A percentile compares a stretch with the other conserved stretches of the same genome.
phyloP scores from a whole-genome alignment of 495 filamentous ascomycete genomes.

The Melanomma pulvis-pyrius region DNA sequence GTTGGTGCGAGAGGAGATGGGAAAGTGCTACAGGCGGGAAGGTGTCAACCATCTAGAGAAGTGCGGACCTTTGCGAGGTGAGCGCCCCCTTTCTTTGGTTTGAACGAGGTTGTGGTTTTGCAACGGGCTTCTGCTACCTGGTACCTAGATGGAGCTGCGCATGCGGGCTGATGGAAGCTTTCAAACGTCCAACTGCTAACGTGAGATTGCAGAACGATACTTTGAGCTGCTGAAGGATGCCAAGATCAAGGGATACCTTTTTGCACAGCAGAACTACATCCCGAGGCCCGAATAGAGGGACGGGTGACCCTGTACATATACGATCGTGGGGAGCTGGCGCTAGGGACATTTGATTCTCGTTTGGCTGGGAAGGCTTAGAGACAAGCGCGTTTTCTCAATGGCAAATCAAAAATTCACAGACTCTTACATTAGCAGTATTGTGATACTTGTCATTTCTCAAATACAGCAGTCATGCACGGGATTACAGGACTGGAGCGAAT shows the following conservation, averaged over 20 bases:
- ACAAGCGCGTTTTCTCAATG: background rate
- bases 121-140: background rate
- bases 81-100: slow-evolving; percentile 43
- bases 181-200: slow-evolving; percentile 10
- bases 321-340: background rate
- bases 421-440: background rate
- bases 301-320: background rate
- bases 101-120: background rate
- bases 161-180: background rate
- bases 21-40: slow-evolving; percentile 92
- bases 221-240: slow-evolving; percentile 83
- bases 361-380: background rate
- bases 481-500: background rate
- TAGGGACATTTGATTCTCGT: background rate
- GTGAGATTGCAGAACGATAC: slow-evolving; percentile 72
- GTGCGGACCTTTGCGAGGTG: slow-evolving; percentile 88
- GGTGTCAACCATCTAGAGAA: slow-evolving; percentile 98
- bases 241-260: slow-evolving; percentile 85
- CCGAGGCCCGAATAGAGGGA: slow-evolving; percentile 46
- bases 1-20: slow-evolving; percentile 88
- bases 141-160: background rate
- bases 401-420: background rate
- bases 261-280: slow-evolving; percentile 88
- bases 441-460: background rate
- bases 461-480: background rate